Evolutionary conservation across 768 basidiomycete genomes (phyloP).

Genomic region (Postia placenta): DNA sequence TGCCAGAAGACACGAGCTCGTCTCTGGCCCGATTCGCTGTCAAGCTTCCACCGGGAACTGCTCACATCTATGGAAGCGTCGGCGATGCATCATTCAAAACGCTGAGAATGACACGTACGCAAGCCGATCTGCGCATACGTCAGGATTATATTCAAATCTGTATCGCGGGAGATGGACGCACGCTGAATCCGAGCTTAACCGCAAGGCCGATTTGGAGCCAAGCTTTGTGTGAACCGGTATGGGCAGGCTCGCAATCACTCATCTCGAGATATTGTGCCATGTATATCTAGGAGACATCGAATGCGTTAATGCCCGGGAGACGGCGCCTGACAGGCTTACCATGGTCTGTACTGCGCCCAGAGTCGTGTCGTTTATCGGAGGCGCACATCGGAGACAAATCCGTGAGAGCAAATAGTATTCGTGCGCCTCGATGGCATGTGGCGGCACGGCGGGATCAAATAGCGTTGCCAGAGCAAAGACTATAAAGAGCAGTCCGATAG

Average conservation of each 20-base stretch:
- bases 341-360: constrained; percentile 47
- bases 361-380: constrained; percentile 45
- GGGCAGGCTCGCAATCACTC: constrained; percentile 40
- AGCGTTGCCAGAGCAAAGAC: constrained; percentile 60
- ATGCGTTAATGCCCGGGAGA: constrained; percentile 3
- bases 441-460: constrained; percentile 45
- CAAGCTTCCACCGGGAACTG: constrained; percentile 53
- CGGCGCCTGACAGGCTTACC: constrained; percentile 32
- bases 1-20: constrained; percentile 64
- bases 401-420: constrained; percentile 60
- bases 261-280: constrained; percentile 47
- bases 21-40: constrained; percentile 35
- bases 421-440: constrained; percentile 47
- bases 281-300: constrained; percentile 34
- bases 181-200: constrained; percentile 53
- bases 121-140: constrained; percentile 6
- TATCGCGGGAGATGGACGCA: constrained; percentile 26
- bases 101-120: not conserved
- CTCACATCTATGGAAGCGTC: constrained; percentile 42
- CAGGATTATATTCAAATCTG: not conserved
- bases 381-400: constrained; percentile 41
- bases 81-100: not conserved
- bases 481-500: constrained; percentile 56
- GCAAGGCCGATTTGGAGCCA: constrained; percentile 59
- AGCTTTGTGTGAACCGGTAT: constrained; percentile 37